phyloP scores from a whole-genome alignment of 139 green algal genomes.

The Chlamydomonas sphaeroides region DNA sequence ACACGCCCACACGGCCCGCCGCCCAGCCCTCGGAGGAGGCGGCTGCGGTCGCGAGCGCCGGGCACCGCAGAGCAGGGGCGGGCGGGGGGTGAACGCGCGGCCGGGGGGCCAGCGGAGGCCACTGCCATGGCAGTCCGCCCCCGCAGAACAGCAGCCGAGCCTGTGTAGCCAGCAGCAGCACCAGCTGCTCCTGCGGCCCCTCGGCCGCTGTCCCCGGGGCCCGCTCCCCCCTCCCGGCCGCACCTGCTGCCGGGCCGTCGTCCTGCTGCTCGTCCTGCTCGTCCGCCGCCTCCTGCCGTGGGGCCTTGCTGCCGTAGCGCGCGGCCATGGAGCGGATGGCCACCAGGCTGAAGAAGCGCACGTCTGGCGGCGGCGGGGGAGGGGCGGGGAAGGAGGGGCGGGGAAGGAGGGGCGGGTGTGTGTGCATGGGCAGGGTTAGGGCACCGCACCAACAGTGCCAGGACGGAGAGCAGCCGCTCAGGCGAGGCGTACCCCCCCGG shows the following conservation, averaged over 20 bases:
- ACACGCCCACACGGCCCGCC: background rate
- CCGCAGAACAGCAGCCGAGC: no score
- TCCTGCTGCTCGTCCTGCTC: slow-evolving; percentile 33
- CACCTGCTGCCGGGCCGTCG: background rate
- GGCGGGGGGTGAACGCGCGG: no score
- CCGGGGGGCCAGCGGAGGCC: no score
- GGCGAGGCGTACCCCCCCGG: background rate
- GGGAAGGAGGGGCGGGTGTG: background rate
- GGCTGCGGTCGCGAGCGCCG: no score
- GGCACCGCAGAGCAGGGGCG: no score
- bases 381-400: background rate
- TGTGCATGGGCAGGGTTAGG: no score
- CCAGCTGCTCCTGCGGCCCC: background rate
- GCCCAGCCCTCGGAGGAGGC: background rate
- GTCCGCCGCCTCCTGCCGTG: background rate
- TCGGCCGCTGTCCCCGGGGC: background rate
- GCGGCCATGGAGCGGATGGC: slow-evolving; percentile 48
- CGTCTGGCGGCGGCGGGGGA: slow-evolving; percentile 53
- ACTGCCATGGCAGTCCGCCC: no score
- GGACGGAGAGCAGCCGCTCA: background rate
- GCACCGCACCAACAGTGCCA: no score
- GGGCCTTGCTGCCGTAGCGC: slow-evolving; percentile 18
- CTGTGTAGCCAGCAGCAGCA: no score
- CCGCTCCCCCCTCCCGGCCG: background rate
- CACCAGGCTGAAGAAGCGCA: slow-evolving; percentile 73